Conservation (phyloP, 202 grass and related monocot genomes). For the Carex arenaria region DNA sequence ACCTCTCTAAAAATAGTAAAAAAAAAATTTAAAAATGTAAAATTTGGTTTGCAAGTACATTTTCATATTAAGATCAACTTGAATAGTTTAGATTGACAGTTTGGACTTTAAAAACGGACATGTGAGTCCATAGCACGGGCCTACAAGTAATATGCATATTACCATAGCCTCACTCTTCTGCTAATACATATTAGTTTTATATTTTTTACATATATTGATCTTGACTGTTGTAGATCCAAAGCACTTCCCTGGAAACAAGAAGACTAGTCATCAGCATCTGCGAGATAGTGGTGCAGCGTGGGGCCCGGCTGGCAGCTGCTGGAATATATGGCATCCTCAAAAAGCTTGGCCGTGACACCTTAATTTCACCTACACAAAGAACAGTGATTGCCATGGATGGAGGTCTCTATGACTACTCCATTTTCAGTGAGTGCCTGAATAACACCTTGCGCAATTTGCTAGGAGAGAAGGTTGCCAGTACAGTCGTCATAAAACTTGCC, state of each 20-base stretch:
- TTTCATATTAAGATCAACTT: no score
- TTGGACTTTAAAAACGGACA: no score
- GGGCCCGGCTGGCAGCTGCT: constrained; percentile 48
- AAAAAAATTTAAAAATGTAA: no score
- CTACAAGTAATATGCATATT: no score
- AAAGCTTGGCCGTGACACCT: constrained; percentile 38
- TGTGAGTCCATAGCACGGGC: no score
- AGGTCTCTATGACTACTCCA: constrained; percentile 51
- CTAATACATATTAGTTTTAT: background rate
- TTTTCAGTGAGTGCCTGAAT: constrained; percentile 51
- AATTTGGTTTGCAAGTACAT: no score
- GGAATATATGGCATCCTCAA: constrained; percentile 55
- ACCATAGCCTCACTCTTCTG: no score
- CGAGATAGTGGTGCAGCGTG: constrained; percentile 41
- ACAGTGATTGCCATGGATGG: constrained; percentile 59
- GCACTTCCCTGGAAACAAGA: constrained; percentile 46
- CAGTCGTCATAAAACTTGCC: constrained; percentile 40
- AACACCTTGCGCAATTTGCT: constrained; percentile 53
- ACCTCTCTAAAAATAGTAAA: no score
- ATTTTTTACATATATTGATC: background rate
- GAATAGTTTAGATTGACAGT: no score
- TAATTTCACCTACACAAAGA: constrained; percentile 27
- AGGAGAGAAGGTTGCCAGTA: constrained; percentile 31
- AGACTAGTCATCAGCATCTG: constrained; percentile 36
- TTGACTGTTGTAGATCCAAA: constrained; percentile 34